phyloP scores from a whole-genome alignment of 106 monocot genomes.

The Platanthera zijinensis region DNA sequence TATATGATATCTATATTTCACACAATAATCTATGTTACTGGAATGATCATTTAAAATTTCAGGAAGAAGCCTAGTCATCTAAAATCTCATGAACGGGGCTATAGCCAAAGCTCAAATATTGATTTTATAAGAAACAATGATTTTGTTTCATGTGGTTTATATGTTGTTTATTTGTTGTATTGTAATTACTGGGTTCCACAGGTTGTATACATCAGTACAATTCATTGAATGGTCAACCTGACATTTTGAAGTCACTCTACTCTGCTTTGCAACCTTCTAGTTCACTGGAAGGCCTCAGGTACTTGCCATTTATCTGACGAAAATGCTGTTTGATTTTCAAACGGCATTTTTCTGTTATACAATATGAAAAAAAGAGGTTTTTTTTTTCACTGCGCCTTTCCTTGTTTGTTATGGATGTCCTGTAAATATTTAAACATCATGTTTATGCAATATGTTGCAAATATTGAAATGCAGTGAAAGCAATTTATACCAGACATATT shows the following conservation, averaged over 20 bases:
- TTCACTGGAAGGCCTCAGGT: conserved; percentile 77
- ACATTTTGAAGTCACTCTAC: conserved; percentile 81
- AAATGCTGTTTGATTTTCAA: neutral
- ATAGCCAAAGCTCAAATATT: neutral
- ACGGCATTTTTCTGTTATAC: neutral
- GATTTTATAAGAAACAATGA: neutral
- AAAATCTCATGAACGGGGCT: neutral
- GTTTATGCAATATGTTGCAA: neutral
- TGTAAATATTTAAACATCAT: neutral
- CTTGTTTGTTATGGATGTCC: neutral
- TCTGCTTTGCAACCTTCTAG: conserved; percentile 86
- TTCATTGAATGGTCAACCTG: conserved; percentile 83
- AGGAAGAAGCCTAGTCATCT: neutral
- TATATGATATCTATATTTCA: too few relatives aligned
- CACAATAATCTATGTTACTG: too few relatives aligned
- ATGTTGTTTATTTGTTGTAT: neutral
- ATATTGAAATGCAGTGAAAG: neutral
- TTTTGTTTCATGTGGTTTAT: neutral
- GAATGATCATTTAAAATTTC: too few relatives aligned
- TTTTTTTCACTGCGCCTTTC: neutral
- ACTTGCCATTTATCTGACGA: neutral
- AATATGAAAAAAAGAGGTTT: too few relatives aligned
- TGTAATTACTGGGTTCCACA: conserved; percentile 13
- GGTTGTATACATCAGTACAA: conserved; percentile 90
- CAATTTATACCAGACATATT: neutral